A percentile compares a stretch with the other conserved stretches of the same genome.
Evolutionary conservation across 306 rosid genomes (phyloP).

Genomic region (Canavalia gladiata): DNA sequence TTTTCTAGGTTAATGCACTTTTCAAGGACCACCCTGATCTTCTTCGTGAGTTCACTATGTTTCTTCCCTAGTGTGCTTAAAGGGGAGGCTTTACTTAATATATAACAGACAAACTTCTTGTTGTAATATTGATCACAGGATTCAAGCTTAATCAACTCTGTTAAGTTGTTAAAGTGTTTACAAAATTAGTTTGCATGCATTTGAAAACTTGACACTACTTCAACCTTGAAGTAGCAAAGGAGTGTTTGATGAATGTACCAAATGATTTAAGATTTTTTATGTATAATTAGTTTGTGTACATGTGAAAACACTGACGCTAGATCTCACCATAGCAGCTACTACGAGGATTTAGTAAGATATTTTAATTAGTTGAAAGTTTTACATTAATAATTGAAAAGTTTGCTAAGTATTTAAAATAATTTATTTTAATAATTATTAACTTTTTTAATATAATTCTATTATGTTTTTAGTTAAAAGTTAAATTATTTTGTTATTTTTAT

Average conservation of each 20-base stretch:
- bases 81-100: neutral
- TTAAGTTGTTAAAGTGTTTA: neutral
- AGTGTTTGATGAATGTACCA: neutral
- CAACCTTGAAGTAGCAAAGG: neutral
- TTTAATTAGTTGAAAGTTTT: no score
- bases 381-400: no score
- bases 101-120: neutral
- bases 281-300: no score
- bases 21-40: conserved; percentile 65
- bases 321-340: no score
- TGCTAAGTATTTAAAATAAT: no score
- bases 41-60: conserved; percentile 66
- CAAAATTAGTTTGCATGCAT: neutral
- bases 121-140: neutral
- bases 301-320: no score
- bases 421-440: no score
- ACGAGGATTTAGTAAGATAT: no score
- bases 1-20: conserved; percentile 47
- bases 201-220: neutral
- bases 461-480: no score
- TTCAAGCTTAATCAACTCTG: neutral
- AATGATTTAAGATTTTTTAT: neutral
- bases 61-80: conserved; percentile 54
- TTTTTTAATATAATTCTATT: no score
- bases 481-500: no score